Percentiles rank a stretch among this genome's conserved stretches.
Evolutionary conservation across 2,329 filamentous ascomycete genomes (phyloP).

Genomic region (Domatiomyces globalis): DNA sequence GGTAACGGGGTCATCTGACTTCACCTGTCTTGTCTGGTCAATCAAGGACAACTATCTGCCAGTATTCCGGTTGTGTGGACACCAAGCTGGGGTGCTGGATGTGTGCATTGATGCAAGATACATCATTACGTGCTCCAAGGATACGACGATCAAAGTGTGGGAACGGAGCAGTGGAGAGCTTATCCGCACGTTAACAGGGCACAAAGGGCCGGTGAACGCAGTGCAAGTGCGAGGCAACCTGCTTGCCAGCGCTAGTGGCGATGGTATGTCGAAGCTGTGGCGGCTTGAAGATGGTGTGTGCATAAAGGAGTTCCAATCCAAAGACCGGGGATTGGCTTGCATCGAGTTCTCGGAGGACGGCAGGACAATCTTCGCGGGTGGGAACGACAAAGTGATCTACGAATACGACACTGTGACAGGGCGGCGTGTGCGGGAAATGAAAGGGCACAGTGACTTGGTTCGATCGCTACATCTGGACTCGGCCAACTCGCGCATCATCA

Average conservation of each 20-base stretch:
- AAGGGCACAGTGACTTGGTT: constrained; percentile 73
- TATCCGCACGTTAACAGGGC: constrained; percentile 66
- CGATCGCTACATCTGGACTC: constrained; percentile 83
- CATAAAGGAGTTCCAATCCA: constrained; percentile 77
- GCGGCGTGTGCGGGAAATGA: constrained; percentile 64
- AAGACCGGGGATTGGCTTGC: constrained; percentile 86
- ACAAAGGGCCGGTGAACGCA: constrained; percentile 86
- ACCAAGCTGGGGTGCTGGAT: constrained; percentile 81
- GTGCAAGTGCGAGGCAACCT: constrained; percentile 89
- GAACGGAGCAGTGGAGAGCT: constrained; percentile 64
- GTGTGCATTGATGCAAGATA: constrained; percentile 83
- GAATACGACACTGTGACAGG: constrained; percentile 92
- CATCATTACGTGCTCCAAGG: constrained; percentile 95
- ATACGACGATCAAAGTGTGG: constrained; percentile 88
- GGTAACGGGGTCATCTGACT: constrained; percentile 88
- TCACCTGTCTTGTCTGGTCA: constrained; percentile 81
- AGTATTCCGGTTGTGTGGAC: constrained; percentile 60
- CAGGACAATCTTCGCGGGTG: constrained; percentile 82
- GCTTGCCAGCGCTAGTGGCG: constrained; percentile 83
- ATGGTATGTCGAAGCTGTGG: constrained; percentile 90
- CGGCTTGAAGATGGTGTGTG: constrained; percentile 78
- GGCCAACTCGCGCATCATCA: constrained; percentile 71
- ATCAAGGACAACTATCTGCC: constrained; percentile 66
- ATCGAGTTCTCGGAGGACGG: constrained; percentile 93
- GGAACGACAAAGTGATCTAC: constrained; percentile 89